A percentile compares a stretch with the other conserved stretches of the same genome.
These are phyloP conservation scores for Ziziphus jujuba DNA, from an alignment of 306 rosid species.

Conservation along the genomic window DNA sequence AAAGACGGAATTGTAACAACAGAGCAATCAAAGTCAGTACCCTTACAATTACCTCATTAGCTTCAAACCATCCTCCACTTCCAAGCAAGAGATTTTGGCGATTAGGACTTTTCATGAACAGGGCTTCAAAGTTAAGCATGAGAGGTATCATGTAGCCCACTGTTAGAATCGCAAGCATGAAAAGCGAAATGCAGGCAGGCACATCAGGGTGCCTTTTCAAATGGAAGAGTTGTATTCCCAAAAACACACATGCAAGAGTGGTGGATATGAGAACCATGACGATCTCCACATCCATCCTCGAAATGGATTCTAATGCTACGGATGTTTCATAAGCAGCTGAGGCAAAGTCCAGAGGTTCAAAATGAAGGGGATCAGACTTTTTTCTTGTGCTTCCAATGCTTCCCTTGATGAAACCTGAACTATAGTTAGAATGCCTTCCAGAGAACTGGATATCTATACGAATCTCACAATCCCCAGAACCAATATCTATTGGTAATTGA, in stretches of 20 bases:
- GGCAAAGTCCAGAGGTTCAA: conserved; percentile 33
- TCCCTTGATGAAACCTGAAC: conserved; percentile 31
- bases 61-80: conserved; percentile 51
- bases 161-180: conserved; percentile 52
- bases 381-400: conserved; percentile 51
- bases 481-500: conserved; percentile 3
- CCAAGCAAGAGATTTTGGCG: conserved; percentile 23
- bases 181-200: conserved; percentile 52
- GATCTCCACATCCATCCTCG: conserved; percentile 61
- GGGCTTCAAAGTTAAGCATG: conserved; percentile 59
- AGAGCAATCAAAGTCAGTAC: conserved; percentile 49
- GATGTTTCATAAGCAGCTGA: conserved; percentile 17
- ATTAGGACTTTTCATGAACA: conserved; percentile 29
- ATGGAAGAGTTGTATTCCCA: conserved; percentile 53
- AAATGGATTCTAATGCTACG: conserved; percentile 19
- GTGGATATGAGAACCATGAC: conserved; percentile 53
- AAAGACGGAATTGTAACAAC: conserved; percentile 55
- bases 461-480: conserved; percentile 50
- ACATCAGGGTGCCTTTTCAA: conserved; percentile 45
- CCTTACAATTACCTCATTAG: conserved; percentile 45
- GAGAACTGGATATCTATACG: conserved; percentile 54
- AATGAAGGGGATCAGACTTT: conserved; percentile 46
- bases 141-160: conserved; percentile 52
- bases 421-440: conserved; percentile 10
- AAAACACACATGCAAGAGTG: conserved; percentile 53